These are phyloP conservation scores for Carallia brachiata DNA, from an alignment of 345 rosid species.

Conservation along the genomic window DNA sequence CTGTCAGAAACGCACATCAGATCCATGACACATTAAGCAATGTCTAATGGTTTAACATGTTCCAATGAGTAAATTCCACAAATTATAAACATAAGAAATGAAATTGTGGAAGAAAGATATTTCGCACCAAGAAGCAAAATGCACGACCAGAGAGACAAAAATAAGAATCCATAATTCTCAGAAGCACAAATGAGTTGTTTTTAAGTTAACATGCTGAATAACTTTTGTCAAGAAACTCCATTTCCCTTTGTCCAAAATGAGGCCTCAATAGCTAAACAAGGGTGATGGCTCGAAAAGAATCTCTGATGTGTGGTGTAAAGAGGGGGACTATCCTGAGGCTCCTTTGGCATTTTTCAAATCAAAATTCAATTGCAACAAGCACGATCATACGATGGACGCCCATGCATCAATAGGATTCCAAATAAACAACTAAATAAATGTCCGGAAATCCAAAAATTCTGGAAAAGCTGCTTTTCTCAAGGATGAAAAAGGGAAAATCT, in stretches of 20 bases:
- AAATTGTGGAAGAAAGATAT: neutral
- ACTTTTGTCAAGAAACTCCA: neutral
- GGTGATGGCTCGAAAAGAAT: neutral
- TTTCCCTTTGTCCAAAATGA: neutral
- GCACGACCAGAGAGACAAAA: neutral
- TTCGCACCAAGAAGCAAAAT: neutral
- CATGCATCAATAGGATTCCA: too few relatives aligned
- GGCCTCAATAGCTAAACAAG: neutral
- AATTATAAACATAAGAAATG: neutral
- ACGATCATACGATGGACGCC: too few relatives aligned
- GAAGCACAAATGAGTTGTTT: neutral
- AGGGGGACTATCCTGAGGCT: too few relatives aligned
- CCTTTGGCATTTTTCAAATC: too few relatives aligned
- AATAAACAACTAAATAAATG: too few relatives aligned
- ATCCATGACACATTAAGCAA: conserved; percentile 6
- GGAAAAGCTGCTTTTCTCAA: too few relatives aligned
- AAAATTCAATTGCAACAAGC: too few relatives aligned
- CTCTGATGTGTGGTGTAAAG: neutral
- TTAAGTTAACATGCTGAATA: neutral
- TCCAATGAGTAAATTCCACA: neutral
- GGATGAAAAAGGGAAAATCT: too few relatives aligned
- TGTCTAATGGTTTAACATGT: neutral
- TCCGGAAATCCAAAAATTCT: too few relatives aligned
- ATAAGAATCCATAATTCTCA: neutral
- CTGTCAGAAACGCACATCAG: conserved; percentile 40